Base-by-base conservation (phyloP, 495 filamentous ascomycete species). In the Annulohypoxylon moriforme region DNA sequence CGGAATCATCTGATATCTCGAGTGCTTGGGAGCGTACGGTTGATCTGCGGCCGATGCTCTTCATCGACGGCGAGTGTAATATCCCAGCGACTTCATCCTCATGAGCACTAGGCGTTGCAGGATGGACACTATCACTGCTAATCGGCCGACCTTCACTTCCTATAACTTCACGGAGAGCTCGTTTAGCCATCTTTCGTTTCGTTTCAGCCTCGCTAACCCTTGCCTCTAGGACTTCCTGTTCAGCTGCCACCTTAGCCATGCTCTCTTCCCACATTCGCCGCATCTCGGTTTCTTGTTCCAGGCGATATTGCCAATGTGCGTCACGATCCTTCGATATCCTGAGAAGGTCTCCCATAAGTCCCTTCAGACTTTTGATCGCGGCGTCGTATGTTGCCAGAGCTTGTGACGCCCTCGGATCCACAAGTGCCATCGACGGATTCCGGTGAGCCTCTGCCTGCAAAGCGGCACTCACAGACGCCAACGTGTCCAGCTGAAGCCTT, bases 231-330 rank as follows among this genome's bases (percentile, higher is more conserved):
- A 92, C 89, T 80, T 98, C 96, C 69, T 99, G 96, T 76, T 99
- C 96, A 62, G 90, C 88, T 29, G 94, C 96, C 22, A 99, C 90
- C 56, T 91, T 89, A 4, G 94, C 92, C 96, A 99, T 98, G 80
- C 94, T 98, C 68, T 98, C 96, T 82, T 99, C 96, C 96, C 96
- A 99, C 87, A 99, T 90, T 47, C 92, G 89, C 27, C 96, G 89
- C 75, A 98, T 89, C 75, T 94, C 89, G 33, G 89, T 90, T 79
- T 99, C 96, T 36, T 93, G 90, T 74, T 95, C 94, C 27, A 99
- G 86, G 14, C 96, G 89, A 77, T 96, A 95, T 78, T 97, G 94
- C 96, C 96, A 99, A 76, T 97, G 97, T 0, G 93, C 88, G 79
- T 99, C 96, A 27, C 96, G 91, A 74, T 99, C 96, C 63, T 91